phyloP scores from a whole-genome alignment of 2,329 filamentous ascomycete species.

The Clonostachys chloroleuca region DNA sequence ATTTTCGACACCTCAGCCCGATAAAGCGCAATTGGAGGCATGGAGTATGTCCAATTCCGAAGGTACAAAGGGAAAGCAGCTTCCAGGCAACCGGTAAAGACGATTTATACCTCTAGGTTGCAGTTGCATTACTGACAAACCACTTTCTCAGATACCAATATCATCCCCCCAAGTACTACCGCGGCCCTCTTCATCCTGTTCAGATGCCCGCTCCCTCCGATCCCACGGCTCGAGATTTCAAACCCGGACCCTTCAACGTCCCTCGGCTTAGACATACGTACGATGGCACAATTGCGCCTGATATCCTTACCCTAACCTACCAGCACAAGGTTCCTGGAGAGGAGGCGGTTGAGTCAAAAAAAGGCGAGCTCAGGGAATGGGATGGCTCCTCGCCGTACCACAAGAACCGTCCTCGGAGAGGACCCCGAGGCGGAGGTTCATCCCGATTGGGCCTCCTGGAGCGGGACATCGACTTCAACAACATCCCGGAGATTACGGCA shows the following conservation, averaged over 20 bases:
- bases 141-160: constrained; percentile 73
- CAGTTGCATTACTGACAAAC: constrained; percentile 8
- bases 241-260: constrained; percentile 85
- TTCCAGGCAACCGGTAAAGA: constrained; percentile 43
- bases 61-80: constrained; percentile 24
- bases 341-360: constrained; percentile 32
- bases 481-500: constrained; percentile 76
- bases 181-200: constrained; percentile 88
- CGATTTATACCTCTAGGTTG: neutral
- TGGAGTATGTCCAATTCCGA: constrained; percentile 32
- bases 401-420: constrained; percentile 81
- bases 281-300: constrained; percentile 77
- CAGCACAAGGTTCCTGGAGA: constrained; percentile 79
- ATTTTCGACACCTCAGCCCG: constrained; percentile 34
- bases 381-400: constrained; percentile 90
- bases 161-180: constrained; percentile 89
- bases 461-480: constrained; percentile 71
- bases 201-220: constrained; percentile 85
- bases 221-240: constrained; percentile 80
- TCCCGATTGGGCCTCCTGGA: constrained; percentile 69
- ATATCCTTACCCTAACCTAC: constrained; percentile 87
- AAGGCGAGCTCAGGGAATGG: constrained; percentile 76
- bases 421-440: constrained; percentile 67
- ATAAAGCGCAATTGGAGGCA: constrained; percentile 27
- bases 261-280: constrained; percentile 89